Base-by-base conservation (phyloP, 2,329 filamentous ascomycete species). In the Karstenula rhodostoma region DNA sequence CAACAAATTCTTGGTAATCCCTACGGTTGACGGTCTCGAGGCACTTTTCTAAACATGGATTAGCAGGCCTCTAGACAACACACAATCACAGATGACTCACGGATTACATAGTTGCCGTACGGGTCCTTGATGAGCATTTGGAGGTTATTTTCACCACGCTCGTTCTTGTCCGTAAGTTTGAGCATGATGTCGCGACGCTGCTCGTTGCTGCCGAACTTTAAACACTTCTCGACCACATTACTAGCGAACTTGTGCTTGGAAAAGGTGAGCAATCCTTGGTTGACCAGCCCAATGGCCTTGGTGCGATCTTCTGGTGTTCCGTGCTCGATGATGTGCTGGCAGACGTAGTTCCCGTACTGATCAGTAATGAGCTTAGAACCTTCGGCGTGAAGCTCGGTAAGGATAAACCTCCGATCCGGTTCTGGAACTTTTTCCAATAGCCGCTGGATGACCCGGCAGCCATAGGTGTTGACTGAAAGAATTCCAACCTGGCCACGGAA, bases 201-300 rank as follows among this genome's bases (percentile, higher is more conserved):
- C 53, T 89, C 83, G 22, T 86, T 81, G 0, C 87, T 87, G 22
- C 92, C 92, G 67, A 85, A 86, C 57, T 90, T 83, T 61, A 98
- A 90, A 74, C 93, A 96, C 78, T 93, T 94, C 79, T 99, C 95
- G 0, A 99, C 94, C 2, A 99, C 94, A 70, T 99, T 98, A 72
- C 94, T 97, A 0, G 95, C 94, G 72, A 92, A 96, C 76, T 99
- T 99, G 81, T 98, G 93, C 82, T 93, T 97, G 27, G 93, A 97
- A 69, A 93, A 89, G 1, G 82, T 80, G 42, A 97, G 79, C 2
- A 97, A 82, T 59, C 93, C 87, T 13, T 84, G 83, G 65, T 89
- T 89, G 65, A 98, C 90, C 49, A 93, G 82, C 27, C 84, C 80
- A 58, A 97, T 90, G 70, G 97, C 90, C 68, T 84, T 87, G 15